phyloP scores from a whole-genome alignment of 1,139 yeast genomes.

The Candida gigantensis region DNA sequence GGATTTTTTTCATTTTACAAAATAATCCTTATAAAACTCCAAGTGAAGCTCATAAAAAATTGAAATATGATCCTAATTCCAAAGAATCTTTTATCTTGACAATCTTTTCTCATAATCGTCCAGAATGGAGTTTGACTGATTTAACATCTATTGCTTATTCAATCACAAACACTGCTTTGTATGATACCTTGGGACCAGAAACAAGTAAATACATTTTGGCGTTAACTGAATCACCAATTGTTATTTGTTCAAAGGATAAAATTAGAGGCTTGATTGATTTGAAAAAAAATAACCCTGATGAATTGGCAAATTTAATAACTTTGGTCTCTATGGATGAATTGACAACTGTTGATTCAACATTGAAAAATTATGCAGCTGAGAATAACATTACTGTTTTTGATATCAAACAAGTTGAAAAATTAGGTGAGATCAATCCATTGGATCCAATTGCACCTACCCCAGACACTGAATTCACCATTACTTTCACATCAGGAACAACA shows the following conservation, averaged over 20 bases:
- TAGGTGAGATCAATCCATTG: conserved; percentile 53
- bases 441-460: conserved; percentile 53
- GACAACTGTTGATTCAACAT: conserved; percentile 20
- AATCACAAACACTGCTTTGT: conserved; percentile 40
- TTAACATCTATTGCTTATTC: conserved; percentile 38
- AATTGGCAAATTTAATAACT: conserved; percentile 32
- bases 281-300: conserved; percentile 24
- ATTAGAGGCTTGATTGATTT: conserved; percentile 28
- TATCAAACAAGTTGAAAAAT: conserved; percentile 46
- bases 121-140: conserved; percentile 43
- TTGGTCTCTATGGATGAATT: conserved; percentile 45
- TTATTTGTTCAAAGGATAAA: conserved; percentile 37
- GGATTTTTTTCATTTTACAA: conserved; percentile 54
- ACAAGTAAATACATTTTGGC: conserved; percentile 37
- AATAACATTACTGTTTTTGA: conserved; percentile 33
- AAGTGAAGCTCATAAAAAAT: conserved; percentile 27
- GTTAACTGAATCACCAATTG: conserved; percentile 37
- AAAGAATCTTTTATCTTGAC: conserved; percentile 34
- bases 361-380: conserved; percentile 24
- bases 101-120: conserved; percentile 36
- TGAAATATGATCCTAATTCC: conserved; percentile 24
- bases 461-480: conserved; percentile 60
- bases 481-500: conserved; percentile 80
- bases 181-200: conserved; percentile 42
- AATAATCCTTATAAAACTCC: conserved; percentile 41